Evolutionary conservation across 1,284 basidiomycete species (phyloP), one percentile per base, ranked within the genome.

Genomic region (Trichosporon faecale): DNA sequence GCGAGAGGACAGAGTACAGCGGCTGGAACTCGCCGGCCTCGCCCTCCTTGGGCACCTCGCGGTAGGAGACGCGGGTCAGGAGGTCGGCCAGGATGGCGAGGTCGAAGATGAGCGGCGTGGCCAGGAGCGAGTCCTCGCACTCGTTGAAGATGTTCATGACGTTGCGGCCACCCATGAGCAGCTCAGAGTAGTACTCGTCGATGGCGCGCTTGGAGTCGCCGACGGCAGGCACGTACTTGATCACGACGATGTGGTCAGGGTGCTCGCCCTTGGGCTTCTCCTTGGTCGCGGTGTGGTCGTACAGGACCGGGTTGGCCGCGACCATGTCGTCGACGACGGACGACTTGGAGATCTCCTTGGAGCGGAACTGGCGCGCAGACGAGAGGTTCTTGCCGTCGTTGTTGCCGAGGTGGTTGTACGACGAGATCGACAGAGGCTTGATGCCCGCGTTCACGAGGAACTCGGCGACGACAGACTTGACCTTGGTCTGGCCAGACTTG

Each of bases 381-480:
- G 89, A 91, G 79, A 98, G 85, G 86, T 98, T 97, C 85, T 91
- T 90, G 35, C 95, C 95, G 81, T 98, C 95, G 83, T 98, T 98
- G 88, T 98, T 98, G 52, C 97, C 96, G 67, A 99, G 89, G 85
- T 99, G 96, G 88, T 98, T 99, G 88, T 99, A 99, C 35, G 92
- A 95, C 29, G 95, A 91, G 77, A 98, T 97, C 71, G 92, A 93
- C 81, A 97, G 89, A 33, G 95, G 95, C 87, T 98, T 98, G 88
- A 98, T 98, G 76, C 96, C 96, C 9, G 95, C 95, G 84, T 98
- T 98, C 83, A 98, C 95, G 75, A 99, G 89, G 88, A 97, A 98
- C 86, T 99, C 96, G 73, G 95, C 94, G 64, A 98, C 87, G 65
- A 97, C 95, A 52, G 91, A 93, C 88, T 97, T 95, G 85, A 95